Evolutionary conservation across 106 monocot species (phyloP).

Genomic region (Chionographis japonica): DNA sequence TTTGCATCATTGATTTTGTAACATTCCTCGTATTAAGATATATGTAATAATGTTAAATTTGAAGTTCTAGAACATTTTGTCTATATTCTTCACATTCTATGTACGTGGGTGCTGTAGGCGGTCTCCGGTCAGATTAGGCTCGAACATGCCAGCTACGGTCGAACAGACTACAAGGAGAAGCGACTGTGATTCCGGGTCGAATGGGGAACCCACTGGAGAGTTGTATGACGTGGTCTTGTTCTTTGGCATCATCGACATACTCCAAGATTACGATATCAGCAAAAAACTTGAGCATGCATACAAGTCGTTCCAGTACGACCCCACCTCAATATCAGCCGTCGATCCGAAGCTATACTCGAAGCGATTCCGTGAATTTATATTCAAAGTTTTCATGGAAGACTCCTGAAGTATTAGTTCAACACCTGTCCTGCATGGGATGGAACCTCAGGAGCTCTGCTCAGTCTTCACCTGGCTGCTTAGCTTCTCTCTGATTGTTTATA

Average conservation of each 20-base stretch:
- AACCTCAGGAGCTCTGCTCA: not conserved
- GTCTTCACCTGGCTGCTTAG: not conserved
- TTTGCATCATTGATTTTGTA: no score
- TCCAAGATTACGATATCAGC: constrained; percentile 87
- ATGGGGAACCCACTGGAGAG: constrained; percentile 60
- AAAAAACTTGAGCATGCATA: constrained; percentile 87
- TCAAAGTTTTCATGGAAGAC: constrained; percentile 53
- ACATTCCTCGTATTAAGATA: no score
- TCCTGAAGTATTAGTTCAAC: not conserved
- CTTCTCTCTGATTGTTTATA: not conserved
- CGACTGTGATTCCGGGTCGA: constrained; percentile 31
- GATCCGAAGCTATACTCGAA: constrained; percentile 73
- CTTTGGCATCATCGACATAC: constrained; percentile 89
- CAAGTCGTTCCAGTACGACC: constrained; percentile 79
- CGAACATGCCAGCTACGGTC: constrained; percentile 68
- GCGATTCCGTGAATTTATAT: constrained; percentile 73
- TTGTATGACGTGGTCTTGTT: constrained; percentile 58
- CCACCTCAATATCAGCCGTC: constrained; percentile 80
- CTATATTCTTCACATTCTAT: no score
- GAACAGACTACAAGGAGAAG: constrained; percentile 34
- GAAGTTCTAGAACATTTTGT: no score
- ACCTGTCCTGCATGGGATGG: not conserved
- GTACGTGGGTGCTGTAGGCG: constrained; percentile 20
- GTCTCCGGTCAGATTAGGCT: constrained; percentile 48
- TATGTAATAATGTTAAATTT: no score